Percentiles rank a stretch among this genome's conserved stretches.
Evolutionary conservation across 257 asterid genomes (phyloP).

Genomic region (Rehmannia glutinosa): DNA sequence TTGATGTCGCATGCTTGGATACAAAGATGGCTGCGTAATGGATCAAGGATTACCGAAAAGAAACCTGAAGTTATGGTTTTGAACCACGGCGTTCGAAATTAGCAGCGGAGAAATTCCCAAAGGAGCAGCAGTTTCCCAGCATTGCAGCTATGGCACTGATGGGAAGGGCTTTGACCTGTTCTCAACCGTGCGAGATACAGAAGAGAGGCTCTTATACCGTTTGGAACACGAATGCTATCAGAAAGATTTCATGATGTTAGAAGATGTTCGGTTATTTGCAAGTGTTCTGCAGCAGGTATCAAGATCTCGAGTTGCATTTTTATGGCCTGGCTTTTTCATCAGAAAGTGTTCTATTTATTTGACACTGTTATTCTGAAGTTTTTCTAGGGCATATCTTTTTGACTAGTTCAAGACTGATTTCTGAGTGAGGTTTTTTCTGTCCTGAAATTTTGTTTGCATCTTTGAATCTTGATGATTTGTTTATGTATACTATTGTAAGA

Average conservation of each 20-base stretch:
- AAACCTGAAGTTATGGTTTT: constrained; percentile 28
- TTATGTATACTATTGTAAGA: neutral
- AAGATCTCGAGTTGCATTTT: too few species aligned
- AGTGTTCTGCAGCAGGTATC: too few species aligned
- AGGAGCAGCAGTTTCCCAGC: constrained; percentile 67
- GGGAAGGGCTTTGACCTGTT: constrained; percentile 58
- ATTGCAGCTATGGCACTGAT: constrained; percentile 77
- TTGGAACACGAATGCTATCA: constrained; percentile 47
- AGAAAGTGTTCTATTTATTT: too few species aligned
- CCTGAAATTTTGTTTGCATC: too few species aligned
- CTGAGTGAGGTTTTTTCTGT: too few species aligned
- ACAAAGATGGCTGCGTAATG: constrained; percentile 52
- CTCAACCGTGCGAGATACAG: constrained; percentile 44
- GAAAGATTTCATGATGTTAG: too few species aligned
- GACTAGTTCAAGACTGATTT: too few species aligned
- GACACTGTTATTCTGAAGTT: too few species aligned
- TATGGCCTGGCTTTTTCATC: too few species aligned
- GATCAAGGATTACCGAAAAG: constrained; percentile 16
- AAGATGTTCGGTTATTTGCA: too few species aligned
- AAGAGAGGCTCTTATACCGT: constrained; percentile 48
- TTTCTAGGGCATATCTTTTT: too few species aligned
- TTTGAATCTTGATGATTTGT: neutral
- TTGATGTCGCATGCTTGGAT: constrained; percentile 59
- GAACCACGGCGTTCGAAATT: constrained; percentile 39
- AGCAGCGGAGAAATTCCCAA: constrained; percentile 24